A percentile compares a stretch with the other conserved stretches of the same genome.
These are phyloP conservation scores for Penicillium lagena DNA, from an alignment of 495 filamentous ascomycete species.

Conservation along the genomic window DNA sequence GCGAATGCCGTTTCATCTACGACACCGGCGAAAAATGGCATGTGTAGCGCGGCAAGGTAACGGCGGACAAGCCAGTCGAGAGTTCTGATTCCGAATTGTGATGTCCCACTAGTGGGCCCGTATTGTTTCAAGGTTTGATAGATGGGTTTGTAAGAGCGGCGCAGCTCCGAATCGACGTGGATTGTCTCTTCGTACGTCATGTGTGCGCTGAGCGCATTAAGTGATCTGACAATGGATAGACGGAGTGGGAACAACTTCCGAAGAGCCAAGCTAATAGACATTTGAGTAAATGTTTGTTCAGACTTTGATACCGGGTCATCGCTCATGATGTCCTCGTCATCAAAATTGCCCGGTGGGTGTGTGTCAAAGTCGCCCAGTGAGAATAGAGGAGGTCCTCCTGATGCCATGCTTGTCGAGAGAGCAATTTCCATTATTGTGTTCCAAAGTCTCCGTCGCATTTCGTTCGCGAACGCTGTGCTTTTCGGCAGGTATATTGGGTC, in stretches of 20 bases:
- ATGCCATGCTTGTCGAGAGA: slow-evolving; percentile 46
- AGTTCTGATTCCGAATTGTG: slow-evolving; percentile 27
- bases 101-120: slow-evolving; percentile 10
- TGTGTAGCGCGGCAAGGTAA: slow-evolving; percentile 42
- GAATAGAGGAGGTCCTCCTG: slow-evolving; percentile 44
- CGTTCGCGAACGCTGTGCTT: slow-evolving; percentile 34
- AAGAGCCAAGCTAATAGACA: slow-evolving; percentile 38
- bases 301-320: slow-evolving; percentile 21
- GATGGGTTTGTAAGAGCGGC: slow-evolving; percentile 20
- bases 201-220: slow-evolving; percentile 36
- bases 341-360: slow-evolving; percentile 43
- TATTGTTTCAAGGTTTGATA: slow-evolving; percentile 31
- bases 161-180: slow-evolving; percentile 31
- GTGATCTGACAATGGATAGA: slow-evolving; percentile 35
- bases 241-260: slow-evolving; percentile 38
- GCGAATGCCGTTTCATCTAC: slow-evolving; percentile 37
- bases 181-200: slow-evolving; percentile 30
- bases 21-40: slow-evolving; percentile 35
- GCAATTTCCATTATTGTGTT: slow-evolving; percentile 51
- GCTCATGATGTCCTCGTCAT: slow-evolving; percentile 27
- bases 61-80: slow-evolving; percentile 40
- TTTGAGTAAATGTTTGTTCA: slow-evolving; percentile 34
- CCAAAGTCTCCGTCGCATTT: slow-evolving; percentile 58
- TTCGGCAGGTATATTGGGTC: slow-evolving; percentile 43
- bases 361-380: slow-evolving; percentile 48